These are phyloP conservation scores for Hygrocybe coccinea DNA, from an alignment of 768 basidiomycete genomes.

Conservation along the genomic window DNA sequence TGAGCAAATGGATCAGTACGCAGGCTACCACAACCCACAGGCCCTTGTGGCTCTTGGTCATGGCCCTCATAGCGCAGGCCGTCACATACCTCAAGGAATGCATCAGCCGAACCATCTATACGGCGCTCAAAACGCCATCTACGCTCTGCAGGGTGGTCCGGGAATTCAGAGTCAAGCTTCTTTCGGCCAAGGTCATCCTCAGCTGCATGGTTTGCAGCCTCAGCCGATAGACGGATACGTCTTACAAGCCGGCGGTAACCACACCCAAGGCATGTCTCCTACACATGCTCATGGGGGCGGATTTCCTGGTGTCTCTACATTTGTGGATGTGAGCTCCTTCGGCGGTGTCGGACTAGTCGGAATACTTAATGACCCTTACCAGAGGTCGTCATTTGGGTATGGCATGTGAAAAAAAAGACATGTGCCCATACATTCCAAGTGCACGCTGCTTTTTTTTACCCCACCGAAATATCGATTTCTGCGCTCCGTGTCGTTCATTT, in stretches of 20 bases:
- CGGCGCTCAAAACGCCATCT: constrained; percentile 67
- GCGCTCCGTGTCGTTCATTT: neutral
- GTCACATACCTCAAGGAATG: constrained; percentile 53
- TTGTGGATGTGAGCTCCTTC: constrained; percentile 44
- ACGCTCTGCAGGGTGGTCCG: constrained; percentile 40
- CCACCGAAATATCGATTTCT: too few relatives aligned
- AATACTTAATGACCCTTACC: constrained; percentile 70
- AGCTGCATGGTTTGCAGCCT: constrained; percentile 58
- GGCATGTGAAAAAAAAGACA: constrained; percentile 55
- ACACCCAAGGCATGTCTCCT: constrained; percentile 58
- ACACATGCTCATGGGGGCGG: constrained; percentile 48
- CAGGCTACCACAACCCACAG: constrained; percentile 55
- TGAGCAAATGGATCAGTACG: constrained; percentile 74
- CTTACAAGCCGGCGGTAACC: constrained; percentile 65
- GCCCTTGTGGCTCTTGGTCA: constrained; percentile 42
- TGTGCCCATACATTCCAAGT: too few relatives aligned
- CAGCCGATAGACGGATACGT: constrained; percentile 80
- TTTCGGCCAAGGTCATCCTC: constrained; percentile 55
- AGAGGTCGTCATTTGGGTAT: constrained; percentile 67
- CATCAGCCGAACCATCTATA: constrained; percentile 51
- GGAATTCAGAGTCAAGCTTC: constrained; percentile 42
- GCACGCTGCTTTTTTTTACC: too few relatives aligned
- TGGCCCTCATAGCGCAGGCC: constrained; percentile 36
- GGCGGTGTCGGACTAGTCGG: constrained; percentile 51
- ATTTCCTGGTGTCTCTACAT: constrained; percentile 54